phyloP scores from a whole-genome alignment of 2,329 filamentous ascomycete genomes.

The Aspergillus japonicus region DNA sequence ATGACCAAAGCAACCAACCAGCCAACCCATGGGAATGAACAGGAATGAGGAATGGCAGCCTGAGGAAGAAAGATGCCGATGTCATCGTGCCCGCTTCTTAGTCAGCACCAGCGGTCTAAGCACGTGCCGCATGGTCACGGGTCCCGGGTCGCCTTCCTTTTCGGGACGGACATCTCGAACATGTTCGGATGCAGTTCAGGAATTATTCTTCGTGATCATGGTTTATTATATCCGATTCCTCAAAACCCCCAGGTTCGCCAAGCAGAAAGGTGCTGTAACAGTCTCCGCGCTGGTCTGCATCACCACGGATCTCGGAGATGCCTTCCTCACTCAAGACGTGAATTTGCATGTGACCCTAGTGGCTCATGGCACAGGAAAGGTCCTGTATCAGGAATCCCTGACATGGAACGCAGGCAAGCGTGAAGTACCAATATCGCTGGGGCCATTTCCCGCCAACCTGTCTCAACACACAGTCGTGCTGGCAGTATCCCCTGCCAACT shows the following conservation, averaged over 20 bases:
- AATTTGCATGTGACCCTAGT: constrained; percentile 30
- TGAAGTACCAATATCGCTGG: constrained; percentile 33
- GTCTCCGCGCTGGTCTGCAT: constrained; percentile 60
- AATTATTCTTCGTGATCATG: constrained; percentile 37
- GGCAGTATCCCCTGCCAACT: constrained; percentile 21
- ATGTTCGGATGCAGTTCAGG: no score
- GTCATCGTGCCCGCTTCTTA: constrained; percentile 25
- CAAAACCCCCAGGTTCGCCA: constrained; percentile 56
- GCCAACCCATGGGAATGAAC: neutral
- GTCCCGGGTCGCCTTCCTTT: no score
- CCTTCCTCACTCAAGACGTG: constrained; percentile 53
- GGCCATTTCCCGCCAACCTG: constrained; percentile 28
- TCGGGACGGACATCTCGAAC: no score
- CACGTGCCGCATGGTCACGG: no score
- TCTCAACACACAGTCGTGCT: constrained; percentile 29
- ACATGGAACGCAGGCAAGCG: constrained; percentile 38
- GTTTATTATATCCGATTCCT: constrained; percentile 66
- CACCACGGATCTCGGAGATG: constrained; percentile 68
- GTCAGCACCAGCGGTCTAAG: constrained; percentile 18
- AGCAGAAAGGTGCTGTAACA: constrained; percentile 44
- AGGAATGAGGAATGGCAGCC: constrained; percentile 10
- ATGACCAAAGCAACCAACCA: neutral
- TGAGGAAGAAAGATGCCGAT: constrained; percentile 24
- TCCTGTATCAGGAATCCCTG: constrained; percentile 24
- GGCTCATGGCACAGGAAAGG: constrained; percentile 16